Base-by-base conservation (phyloP, 192 early-diverging fungal genomes). In the Haplosporangium gracile region DNA sequence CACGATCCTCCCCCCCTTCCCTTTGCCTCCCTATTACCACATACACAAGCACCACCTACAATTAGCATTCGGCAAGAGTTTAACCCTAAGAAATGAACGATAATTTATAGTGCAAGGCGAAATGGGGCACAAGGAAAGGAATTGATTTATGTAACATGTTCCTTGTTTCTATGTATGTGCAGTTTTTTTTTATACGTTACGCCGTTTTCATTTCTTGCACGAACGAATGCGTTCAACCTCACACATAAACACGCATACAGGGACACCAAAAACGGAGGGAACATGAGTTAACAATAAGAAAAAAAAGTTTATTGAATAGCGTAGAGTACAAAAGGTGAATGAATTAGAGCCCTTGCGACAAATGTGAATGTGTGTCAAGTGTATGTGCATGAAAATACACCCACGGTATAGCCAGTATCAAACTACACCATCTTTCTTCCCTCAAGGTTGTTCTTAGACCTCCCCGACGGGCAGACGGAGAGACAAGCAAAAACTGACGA, bases 331-430 rank as follows among this genome's bases (percentile, higher is more conserved):
- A 43, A 43, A 51, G 10, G n/a, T 29, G 55, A 60, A 10, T 60
- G 55, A 60, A 60, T 60, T 60, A 60, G 55, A 65, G 26, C 60
- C n/a, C 60, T 65, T 65, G 10, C 10, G 11, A 65, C 26, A 65
- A 9, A 57, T n/a, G 13, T 51, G 16, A 18, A 6, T 29, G 11
- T 32, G 60, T 65, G 60, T 34, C 60, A 65, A 65, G 29, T 65
- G 60, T 65, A 65, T 65, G 60, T 65, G 60, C 60, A 65, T 65
- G 26, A 32, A 29, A 2, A 65, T 65, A 65, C 60, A 65, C 20
- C 18, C 49, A 18, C 49, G 49, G 16, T 20, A n/a, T 18, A 51
- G 15, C 47, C 47, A 43, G 42, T 29, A 63, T 9, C 57, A 26
- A 65, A 65, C 3, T 15, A 10, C 60, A 15, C 43, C 43, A 15